These are phyloP conservation scores for Shiraia bambusicola DNA, from an alignment of 2,329 filamentous ascomycete genomes.

Conservation along the genomic window DNA sequence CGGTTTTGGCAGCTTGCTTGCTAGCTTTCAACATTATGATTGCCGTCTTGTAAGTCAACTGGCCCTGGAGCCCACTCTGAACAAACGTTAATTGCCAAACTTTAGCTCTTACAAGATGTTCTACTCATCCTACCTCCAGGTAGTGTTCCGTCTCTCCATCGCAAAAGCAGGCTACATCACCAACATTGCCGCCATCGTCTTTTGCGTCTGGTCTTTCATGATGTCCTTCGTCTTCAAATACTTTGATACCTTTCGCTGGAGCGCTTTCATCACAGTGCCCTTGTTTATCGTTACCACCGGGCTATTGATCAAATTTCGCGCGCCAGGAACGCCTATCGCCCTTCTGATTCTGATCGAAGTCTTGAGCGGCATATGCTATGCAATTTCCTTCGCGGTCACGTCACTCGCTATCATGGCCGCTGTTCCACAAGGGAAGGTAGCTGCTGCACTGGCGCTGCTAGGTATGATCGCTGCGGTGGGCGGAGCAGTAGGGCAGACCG, in stretches of 20 bases:
- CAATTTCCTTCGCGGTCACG: slow-evolving; percentile 22
- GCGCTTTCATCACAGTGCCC: slow-evolving; percentile 23
- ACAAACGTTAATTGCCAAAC: background rate
- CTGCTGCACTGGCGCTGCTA: slow-evolving; percentile 46
- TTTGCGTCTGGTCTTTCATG: slow-evolving; percentile 19
- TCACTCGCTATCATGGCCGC: slow-evolving; percentile 23
- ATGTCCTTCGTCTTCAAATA: slow-evolving; percentile 22
- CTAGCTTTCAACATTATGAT: slow-evolving; percentile 25
- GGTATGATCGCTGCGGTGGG: slow-evolving; percentile 59
- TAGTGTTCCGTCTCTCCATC: slow-evolving; percentile 31
- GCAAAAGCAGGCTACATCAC: slow-evolving; percentile 21
- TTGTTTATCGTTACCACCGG: slow-evolving; percentile 26
- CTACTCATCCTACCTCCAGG: slow-evolving; percentile 43
- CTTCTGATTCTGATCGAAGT: slow-evolving; percentile 34
- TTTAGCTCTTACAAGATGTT: slow-evolving; percentile 30
- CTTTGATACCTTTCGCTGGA: slow-evolving; percentile 27
- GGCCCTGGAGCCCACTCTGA: too few species aligned
- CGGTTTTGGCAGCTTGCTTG: slow-evolving; percentile 54
- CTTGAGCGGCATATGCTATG: slow-evolving; percentile 22
- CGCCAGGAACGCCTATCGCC: slow-evolving; percentile 21
- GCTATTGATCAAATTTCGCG: slow-evolving; percentile 31
- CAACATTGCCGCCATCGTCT: slow-evolving; percentile 27
- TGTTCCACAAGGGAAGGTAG: slow-evolving; percentile 21
- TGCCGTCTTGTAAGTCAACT: slow-evolving; percentile 22
- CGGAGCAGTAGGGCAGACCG: slow-evolving; percentile 44